Evolutionary conservation across 129 eudicot species (phyloP), one percentile per base, ranked within the genome.

Genomic region (Apium graveolens): DNA sequence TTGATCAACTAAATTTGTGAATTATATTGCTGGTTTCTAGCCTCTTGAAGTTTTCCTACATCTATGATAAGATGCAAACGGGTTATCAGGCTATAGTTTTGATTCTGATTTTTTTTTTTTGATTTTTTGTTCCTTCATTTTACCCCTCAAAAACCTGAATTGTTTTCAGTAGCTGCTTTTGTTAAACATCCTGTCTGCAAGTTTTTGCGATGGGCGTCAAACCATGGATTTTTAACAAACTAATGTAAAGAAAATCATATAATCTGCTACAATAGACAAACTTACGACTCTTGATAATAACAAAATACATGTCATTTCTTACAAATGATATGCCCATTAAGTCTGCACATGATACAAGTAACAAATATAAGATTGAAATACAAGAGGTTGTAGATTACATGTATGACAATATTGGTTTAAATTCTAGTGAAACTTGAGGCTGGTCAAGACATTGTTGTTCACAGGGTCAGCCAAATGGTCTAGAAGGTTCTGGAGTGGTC

Each of bases 381-480:
- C 20, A 66, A 1, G 39, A 14, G 72, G 41, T 66, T 0, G 72
- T 66, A 66, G 21, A 66, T 66, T 60, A 55, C 65, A 55, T 24
- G 65, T 55, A 55, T 55, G 32, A 26, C 68, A n/a, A 60, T 60
- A 26, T 60, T n/a, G 68, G 16, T 60, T 60, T 66, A 66, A 66
- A 31, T 32, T 66, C 72, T 83, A 95, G 87, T 92, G 97, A 86
- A 96, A 96, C 89, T 96, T 96, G 66, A 96, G 97, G 88, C 94
- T 96, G 66, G 99, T 96, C 91, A 96, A 83, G 53, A 96, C 76
- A 80, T 96, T 96, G 97, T 96, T 96, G 99, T 92, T 86, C 60
- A 92, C 97, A 0, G 99, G 99, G 69, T 96, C 99, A 85, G 97
- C 90, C 97, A 96, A 87, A 85, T 96, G 99, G 79, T 96, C 99